Evolutionary conservation across 2,329 filamentous ascomycete species (phyloP), one percentile per base, ranked within the genome.

Genomic region (Botrytis tulipae): DNA sequence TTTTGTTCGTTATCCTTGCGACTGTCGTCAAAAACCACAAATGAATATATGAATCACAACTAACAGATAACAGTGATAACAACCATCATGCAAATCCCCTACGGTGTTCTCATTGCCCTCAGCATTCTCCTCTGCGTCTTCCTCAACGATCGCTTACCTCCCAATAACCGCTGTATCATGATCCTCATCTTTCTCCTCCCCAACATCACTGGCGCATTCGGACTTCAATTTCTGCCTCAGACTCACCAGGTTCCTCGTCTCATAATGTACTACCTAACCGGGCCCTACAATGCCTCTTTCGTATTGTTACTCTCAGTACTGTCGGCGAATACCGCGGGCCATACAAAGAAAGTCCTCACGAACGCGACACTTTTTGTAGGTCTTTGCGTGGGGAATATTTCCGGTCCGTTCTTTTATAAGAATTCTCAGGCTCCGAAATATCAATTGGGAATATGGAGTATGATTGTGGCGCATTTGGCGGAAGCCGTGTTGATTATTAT

Each of bases 91-190:
- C 85, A 86, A 78, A 84, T 89, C 42, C 84, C 87, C 29, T 84
- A 86, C 75, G 84, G 86, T n/a, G 79, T 84, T 73, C 86, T 91
- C 0, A 88, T 91, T 76, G 83, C 90, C n/a, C 82, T 90, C 37
- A 85, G 87, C 0, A 91, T 87, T 29, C 70, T 76, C 20, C 51
- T 68, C 6, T 76, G 75, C 63, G 75, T 75, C 20, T 74, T 75
- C 25, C 65, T 76, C 77, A 88, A 77, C 85, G 86, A 1, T 85
- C 88, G 86, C 77, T 84, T 90, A 54, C 84, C 87, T 18, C 57
- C 57, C 9, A 70, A 70, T 6, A 62, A 46, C 8, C 68, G 68
- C 42, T 62, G 57, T 48, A 29, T 70, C 32, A 46, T 70, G 32
- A 82, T 91, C 32, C 91, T 87, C 0, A 82, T 91, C 35, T 88